Base-by-base conservation (phyloP, 257 asterid genomes). In the Solanum virginianum region DNA sequence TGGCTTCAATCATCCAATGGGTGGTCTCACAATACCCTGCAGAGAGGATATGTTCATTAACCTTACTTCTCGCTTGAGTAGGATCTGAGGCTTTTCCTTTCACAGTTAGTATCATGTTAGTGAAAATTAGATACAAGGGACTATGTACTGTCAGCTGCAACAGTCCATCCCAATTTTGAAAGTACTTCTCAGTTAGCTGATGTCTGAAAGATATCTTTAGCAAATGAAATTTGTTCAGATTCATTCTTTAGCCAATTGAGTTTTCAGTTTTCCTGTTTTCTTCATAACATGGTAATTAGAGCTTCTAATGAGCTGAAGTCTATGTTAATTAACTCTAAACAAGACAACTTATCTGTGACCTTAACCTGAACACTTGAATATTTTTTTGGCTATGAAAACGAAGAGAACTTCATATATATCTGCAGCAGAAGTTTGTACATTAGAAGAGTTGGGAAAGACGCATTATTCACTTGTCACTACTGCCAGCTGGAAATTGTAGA, bases 31-130 rank as follows among this genome's bases (percentile, higher is more conserved):
- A 72, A 72, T 72, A n/a, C 57, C 57, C 13, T 72, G 80, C 22
- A 69, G 83, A 16, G 81, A 85, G 55, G 90, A 88, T 17, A 39
- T 83, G 18, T 93, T 93, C 56, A 17, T 71, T 12, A 41, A 88
- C 70, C 22, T 90, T 56, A 85, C 90, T 14, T 87, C 90, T 29
- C 82, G 59, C 7, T 82, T 93, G 81, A 47, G 41, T 74, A 75
- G 43, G 60, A 22, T 74, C 43, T 47, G 60, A 47, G 22, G 4
- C 13, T 15, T 24, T 75, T 77, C 4, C 24, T 51, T 24, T 15
- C 6, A 77, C 63, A 24, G 8, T 49, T 77, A n/a, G n/a, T n/a
- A n/a, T n/a, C n/a, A n/a, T n/a, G 14, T 43, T 71, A 47, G 22
- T 77, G 47, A 24, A 14, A 49, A 24, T 24, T 47, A 75, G 60